Evolutionary conservation across 2,329 filamentous ascomycete genomes (phyloP).

Genomic region (Trichoderma breve): DNA sequence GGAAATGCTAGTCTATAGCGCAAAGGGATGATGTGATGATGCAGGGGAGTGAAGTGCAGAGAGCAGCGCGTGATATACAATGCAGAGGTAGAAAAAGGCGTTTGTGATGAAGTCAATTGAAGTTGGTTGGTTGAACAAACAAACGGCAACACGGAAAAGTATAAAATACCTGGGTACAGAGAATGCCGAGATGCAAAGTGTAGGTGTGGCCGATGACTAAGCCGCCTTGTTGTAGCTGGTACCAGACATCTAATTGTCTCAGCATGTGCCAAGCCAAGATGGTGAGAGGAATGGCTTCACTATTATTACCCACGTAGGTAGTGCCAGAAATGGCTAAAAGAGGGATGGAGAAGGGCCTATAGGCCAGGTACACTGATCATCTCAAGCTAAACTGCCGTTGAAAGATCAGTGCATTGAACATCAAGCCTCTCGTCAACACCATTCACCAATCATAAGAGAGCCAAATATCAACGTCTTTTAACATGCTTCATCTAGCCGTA

Average conservation of each 20-base stretch:
- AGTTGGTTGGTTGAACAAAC: not conserved
- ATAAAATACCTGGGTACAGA: not conserved
- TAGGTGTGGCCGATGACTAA: not conserved
- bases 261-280: not conserved
- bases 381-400: not conserved
- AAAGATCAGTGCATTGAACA: not conserved
- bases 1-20: not conserved
- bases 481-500: conserved; percentile 16
- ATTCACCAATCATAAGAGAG: not conserved
- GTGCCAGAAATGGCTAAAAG: not conserved
- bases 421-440: not conserved
- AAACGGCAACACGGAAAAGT: not conserved
- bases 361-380: not conserved
- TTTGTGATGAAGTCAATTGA: not conserved
- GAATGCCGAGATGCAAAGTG: not conserved
- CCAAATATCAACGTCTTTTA: conserved; percentile 9
- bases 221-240: not conserved
- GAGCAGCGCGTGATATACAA: not conserved
- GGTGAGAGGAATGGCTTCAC: not conserved
- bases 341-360: not conserved
- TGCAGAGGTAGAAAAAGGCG: not conserved
- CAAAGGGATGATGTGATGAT: not conserved
- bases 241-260: not conserved
- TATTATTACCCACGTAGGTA: not conserved
- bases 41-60: not conserved